Percentiles rank a stretch among this genome's conserved stretches.
These are phyloP conservation scores for Cryomyces minteri DNA, from an alignment of 495 filamentous ascomycete genomes.

Conservation along the genomic window DNA sequence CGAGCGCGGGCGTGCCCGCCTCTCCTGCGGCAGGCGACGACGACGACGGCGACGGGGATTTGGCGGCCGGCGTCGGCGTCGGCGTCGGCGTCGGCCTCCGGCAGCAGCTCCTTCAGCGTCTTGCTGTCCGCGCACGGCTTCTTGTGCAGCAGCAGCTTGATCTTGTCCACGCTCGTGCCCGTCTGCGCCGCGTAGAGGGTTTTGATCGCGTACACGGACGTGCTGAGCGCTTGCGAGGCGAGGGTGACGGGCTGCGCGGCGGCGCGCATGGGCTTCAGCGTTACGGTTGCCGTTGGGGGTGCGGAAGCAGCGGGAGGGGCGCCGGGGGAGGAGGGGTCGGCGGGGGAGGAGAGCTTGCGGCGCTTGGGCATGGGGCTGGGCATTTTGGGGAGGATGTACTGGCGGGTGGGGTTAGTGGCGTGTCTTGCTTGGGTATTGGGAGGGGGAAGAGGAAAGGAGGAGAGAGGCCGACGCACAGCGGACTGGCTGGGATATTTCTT, in stretches of 20 bases:
- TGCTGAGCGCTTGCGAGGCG: constrained; percentile 36
- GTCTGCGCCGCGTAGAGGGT: constrained; percentile 31
- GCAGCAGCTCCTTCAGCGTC: constrained; percentile 34
- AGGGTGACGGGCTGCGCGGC: constrained; percentile 45
- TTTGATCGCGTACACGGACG: constrained; percentile 58
- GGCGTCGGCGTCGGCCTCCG: constrained; percentile 15
- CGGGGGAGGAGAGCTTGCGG: constrained; percentile 26
- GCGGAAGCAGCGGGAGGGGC: constrained; percentile 27
- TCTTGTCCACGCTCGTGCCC: constrained; percentile 39
- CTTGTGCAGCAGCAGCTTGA: constrained; percentile 66
- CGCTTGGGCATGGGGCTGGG: constrained; percentile 1
- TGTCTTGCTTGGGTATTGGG: not conserved
- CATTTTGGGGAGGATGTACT: constrained; percentile 31
- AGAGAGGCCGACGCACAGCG: constrained; percentile 37
- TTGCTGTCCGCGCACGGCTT: constrained; percentile 63
- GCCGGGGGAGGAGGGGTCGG: constrained; percentile 14
- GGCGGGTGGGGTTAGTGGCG: not conserved
- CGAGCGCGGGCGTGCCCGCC: constrained; percentile 16
- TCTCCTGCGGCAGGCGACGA: constrained; percentile 8
- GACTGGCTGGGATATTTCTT: constrained; percentile 47
- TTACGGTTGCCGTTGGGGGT: constrained; percentile 17
- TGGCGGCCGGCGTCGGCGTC: constrained; percentile 18
- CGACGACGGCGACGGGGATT: constrained; percentile 10
- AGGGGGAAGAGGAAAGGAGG: not conserved
- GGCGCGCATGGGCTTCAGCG: constrained; percentile 51